A percentile compares a stretch with the other conserved stretches of the same genome.
Conservation (phyloP, 805 yeast species). For the Yamadazyma philogaea region DNA sequence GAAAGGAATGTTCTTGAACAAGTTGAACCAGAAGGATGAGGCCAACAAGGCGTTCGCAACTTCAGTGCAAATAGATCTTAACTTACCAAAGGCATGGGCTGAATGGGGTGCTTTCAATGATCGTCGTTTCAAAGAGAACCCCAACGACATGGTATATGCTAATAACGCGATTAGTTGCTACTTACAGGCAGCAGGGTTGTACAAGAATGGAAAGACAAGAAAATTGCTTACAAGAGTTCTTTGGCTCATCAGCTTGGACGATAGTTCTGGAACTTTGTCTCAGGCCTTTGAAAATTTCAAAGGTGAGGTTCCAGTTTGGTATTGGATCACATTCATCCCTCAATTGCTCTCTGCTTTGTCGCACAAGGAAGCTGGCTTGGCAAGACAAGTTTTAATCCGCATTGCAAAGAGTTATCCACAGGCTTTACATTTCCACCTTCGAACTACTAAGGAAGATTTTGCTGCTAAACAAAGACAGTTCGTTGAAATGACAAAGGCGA, state of each 20-base stretch:
- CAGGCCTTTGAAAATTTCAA: constrained; percentile 87
- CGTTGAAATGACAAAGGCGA: constrained; percentile 29
- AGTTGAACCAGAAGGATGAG: constrained; percentile 84
- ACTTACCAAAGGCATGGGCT: constrained; percentile 98
- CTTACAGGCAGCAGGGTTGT: constrained; percentile 94
- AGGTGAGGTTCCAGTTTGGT: constrained; percentile 98
- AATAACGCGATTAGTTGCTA: constrained; percentile 94
- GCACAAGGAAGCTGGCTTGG: constrained; percentile 86
- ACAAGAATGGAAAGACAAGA: constrained; percentile 88
- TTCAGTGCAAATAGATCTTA: constrained; percentile 92
- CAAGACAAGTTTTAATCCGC: constrained; percentile 80
- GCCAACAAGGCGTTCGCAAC: constrained; percentile 98
- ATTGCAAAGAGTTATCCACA: constrained; percentile 98
- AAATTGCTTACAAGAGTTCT: constrained; percentile 82
- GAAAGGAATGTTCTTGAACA: constrained; percentile 96
- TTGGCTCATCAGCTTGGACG: constrained; percentile 93
- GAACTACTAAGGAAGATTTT: constrained; percentile 94
- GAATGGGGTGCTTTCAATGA: constrained; percentile 99
- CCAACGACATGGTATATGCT: constrained; percentile 77
- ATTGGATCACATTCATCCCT: constrained; percentile 96
- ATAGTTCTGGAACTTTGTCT: constrained; percentile 72
- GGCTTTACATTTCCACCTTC: constrained; percentile 90
- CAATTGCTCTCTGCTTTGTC: constrained; percentile 87
- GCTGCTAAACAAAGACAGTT: constrained; percentile 82
- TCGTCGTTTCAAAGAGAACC: constrained; percentile 77